Evolutionary conservation across 2,329 filamentous ascomycete species (phyloP).

Genomic region (Epichloe festucae): DNA sequence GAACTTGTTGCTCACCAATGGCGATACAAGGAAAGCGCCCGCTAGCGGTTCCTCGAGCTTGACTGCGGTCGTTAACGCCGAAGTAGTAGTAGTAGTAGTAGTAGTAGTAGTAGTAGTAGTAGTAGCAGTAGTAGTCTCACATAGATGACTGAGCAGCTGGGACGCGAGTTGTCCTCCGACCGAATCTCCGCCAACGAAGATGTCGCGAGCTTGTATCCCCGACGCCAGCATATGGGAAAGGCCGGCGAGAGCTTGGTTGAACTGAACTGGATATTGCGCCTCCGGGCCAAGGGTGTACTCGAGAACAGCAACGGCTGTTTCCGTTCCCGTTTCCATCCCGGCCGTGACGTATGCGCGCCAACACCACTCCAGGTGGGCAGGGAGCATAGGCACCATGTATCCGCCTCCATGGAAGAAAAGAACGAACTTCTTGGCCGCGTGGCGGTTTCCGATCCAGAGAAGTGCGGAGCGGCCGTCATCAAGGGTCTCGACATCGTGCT

Average conservation of each 20-base stretch:
- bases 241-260: constrained; percentile 15
- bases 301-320: constrained; percentile 14
- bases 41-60: constrained; percentile 13
- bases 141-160: constrained; percentile 17
- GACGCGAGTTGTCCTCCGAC: constrained; percentile 19
- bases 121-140: constrained; percentile 15
- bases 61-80: constrained; percentile 4
- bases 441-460: neutral
- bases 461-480: constrained; percentile 1
- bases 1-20: constrained; percentile 9
- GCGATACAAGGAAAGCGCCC: constrained; percentile 19
- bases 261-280: constrained; percentile 15
- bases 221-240: constrained; percentile 11
- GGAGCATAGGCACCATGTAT: neutral
- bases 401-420: neutral
- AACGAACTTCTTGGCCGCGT: neutral
- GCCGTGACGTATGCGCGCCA: neutral
- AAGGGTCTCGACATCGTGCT: constrained; percentile 5
- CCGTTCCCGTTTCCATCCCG: constrained; percentile 2
- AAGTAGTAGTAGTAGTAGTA: no score
- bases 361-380: neutral
- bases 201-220: constrained; percentile 12
- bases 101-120: constrained; percentile 8
- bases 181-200: constrained; percentile 21
- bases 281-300: constrained; percentile 18